These are phyloP conservation scores for Wickerhamomyces rabaulensis DNA, from an alignment of 805 yeast species.

Conservation along the genomic window DNA sequence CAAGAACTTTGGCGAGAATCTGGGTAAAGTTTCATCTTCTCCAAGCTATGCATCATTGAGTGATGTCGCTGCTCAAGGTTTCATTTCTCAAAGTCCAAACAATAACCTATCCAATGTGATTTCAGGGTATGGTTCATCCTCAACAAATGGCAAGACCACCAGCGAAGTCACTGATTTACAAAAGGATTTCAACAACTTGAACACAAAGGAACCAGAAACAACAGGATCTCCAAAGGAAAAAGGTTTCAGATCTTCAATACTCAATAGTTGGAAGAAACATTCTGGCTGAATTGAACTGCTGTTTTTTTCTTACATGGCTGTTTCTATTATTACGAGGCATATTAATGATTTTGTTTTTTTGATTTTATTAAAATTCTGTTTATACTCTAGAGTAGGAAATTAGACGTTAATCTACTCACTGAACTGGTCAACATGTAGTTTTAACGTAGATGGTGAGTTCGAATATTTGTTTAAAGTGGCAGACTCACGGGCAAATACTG, in stretches of 20 bases:
- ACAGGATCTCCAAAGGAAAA: background rate
- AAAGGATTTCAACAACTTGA: slow-evolving; percentile 7
- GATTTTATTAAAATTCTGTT: background rate
- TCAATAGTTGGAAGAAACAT: background rate
- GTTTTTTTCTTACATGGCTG: background rate
- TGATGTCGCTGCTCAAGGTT: slow-evolving; percentile 45
- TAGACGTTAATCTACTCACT: background rate
- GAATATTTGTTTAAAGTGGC: background rate
- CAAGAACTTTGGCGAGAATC: slow-evolving; percentile 1
- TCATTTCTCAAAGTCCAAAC: slow-evolving; percentile 22
- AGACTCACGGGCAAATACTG: too few species aligned
- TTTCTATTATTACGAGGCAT: background rate
- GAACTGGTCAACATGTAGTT: too few species aligned
- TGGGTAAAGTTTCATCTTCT: slow-evolving; percentile 18
- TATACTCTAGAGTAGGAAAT: background rate
- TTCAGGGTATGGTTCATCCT: slow-evolving; percentile 1
- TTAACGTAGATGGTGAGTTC: too few species aligned
- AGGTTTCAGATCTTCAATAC: background rate
- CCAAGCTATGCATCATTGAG: slow-evolving; percentile 42
- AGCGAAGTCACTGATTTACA: background rate
- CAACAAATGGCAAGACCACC: background rate
- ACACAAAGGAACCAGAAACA: background rate
- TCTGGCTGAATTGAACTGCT: background rate
- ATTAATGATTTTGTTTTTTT: background rate
- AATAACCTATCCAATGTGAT: slow-evolving; percentile 6